A percentile compares a stretch with the other conserved stretches of the same genome.
phyloP scores from a whole-genome alignment of 208 protist genomes.

The Leishmania turanica region DNA sequence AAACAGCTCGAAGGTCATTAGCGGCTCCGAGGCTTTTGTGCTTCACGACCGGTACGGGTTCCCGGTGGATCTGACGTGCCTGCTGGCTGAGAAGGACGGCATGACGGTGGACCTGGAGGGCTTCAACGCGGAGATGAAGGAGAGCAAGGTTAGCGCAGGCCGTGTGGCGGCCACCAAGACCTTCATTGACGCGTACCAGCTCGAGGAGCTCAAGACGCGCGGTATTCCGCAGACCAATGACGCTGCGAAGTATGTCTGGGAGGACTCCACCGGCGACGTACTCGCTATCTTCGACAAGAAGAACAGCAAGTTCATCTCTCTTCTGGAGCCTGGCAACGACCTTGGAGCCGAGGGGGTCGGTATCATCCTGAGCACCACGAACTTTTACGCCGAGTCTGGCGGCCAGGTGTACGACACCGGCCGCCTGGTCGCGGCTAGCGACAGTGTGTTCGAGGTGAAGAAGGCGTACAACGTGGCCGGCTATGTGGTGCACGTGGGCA shows the following conservation, averaged over 20 bases:
- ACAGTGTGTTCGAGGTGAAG: constrained; percentile 88
- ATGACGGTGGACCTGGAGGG: constrained; percentile 87
- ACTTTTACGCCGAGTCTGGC: constrained; percentile 98
- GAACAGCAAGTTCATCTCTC: constrained; percentile 66
- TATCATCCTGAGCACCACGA: constrained; percentile 95
- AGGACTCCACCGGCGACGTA: constrained; percentile 75
- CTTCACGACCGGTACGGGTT: constrained; percentile 98
- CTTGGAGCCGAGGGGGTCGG: constrained; percentile 74
- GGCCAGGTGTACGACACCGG: constrained; percentile 98
- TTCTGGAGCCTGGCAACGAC: constrained; percentile 47
- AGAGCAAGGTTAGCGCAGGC: constrained; percentile 64
- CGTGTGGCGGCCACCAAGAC: constrained; percentile 81
- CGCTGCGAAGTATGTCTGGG: constrained; percentile 94
- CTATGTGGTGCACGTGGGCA: constrained; percentile 97
- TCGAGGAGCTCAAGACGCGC: constrained; percentile 80
- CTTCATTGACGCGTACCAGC: constrained; percentile 84
- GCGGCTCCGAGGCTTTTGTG: constrained; percentile 90
- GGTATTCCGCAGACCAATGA: constrained; percentile 93
- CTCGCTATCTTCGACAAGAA: constrained; percentile 91
- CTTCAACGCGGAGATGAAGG: constrained; percentile 89
- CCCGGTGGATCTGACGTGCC: constrained; percentile 97
- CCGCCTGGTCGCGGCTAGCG: constrained; percentile 71
- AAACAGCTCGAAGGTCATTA: constrained; percentile 66
- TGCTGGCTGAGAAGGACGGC: constrained; percentile 97
- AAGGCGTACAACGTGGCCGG: constrained; percentile 95